These are phyloP conservation scores for Aspergillus sp. DNA, from an alignment of 2,329 filamentous ascomycete genomes.

Conservation along the genomic window DNA sequence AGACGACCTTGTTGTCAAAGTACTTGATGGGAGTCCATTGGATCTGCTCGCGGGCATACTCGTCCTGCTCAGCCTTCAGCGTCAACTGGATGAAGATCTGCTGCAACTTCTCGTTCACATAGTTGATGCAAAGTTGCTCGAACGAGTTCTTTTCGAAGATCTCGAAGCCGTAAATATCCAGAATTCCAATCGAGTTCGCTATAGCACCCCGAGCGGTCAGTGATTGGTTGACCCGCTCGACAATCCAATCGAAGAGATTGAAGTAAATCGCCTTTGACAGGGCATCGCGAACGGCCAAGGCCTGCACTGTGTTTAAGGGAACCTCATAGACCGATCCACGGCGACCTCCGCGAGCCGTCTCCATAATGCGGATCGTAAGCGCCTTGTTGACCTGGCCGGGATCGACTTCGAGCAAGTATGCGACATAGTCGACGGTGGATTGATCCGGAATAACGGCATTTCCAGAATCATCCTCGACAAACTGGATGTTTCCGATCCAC, in stretches of 20 bases:
- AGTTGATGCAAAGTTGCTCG: slow-evolving; percentile 99
- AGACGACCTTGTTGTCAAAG: slow-evolving; percentile 99
- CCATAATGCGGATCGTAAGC: slow-evolving; percentile 83
- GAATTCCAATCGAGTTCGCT: slow-evolving; percentile 85
- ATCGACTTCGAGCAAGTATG: slow-evolving; percentile 88
- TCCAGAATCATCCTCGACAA: slow-evolving; percentile 82
- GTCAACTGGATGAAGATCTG: slow-evolving; percentile 99
- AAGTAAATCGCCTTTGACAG: slow-evolving; percentile 94
- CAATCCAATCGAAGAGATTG: slow-evolving; percentile 99
- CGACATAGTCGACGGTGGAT: slow-evolving; percentile 90
- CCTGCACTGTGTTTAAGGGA: slow-evolving; percentile 84
- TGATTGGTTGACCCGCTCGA: slow-evolving; percentile 85
- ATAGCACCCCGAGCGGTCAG: slow-evolving; percentile 74
- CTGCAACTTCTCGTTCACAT: slow-evolving; percentile 98
- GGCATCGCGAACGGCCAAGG: slow-evolving; percentile 81
- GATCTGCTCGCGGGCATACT: slow-evolving; percentile 94
- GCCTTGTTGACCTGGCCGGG: slow-evolving; percentile 77
- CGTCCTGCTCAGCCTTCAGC: slow-evolving; percentile 93
- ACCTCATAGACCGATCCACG: slow-evolving; percentile 68
- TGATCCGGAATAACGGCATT: slow-evolving; percentile 85
- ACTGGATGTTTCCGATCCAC: slow-evolving; percentile 93
- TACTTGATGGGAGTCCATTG: slow-evolving; percentile 99
- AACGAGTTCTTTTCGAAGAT: slow-evolving; percentile 99
- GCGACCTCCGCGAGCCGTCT: slow-evolving; percentile 65
- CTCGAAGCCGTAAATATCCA: slow-evolving; percentile 99